Percentiles rank a stretch among this genome's conserved stretches.
Conservation (phyloP, 352 stramenopile species). For the Phytophthora colocasiae region DNA sequence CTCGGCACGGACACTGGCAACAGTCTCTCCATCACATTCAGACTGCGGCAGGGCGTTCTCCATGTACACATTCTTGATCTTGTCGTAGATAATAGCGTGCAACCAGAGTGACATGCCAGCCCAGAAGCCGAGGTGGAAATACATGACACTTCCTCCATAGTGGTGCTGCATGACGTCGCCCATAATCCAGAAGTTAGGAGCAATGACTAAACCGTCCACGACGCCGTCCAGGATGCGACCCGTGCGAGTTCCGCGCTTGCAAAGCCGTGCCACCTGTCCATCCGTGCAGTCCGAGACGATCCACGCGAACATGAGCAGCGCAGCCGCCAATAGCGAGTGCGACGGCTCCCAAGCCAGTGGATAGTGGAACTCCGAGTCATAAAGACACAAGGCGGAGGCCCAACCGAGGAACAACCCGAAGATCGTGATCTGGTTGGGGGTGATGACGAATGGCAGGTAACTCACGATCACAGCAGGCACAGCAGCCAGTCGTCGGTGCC, state of each 20-base stretch:
- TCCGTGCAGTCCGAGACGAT: constrained; percentile 90
- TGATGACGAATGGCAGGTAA: constrained; percentile 87
- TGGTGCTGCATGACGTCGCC: constrained; percentile 60
- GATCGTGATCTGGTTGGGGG: constrained; percentile 88
- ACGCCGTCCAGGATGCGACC: constrained; percentile 83
- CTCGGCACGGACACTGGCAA: constrained; percentile 81
- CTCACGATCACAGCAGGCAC: constrained; percentile 80
- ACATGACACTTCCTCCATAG: constrained; percentile 54
- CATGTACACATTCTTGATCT: constrained; percentile 91
- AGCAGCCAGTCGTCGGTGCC: constrained; percentile 78
- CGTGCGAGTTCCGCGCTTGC: constrained; percentile 82
- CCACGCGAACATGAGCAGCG: constrained; percentile 80
- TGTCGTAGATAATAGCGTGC: constrained; percentile 87
- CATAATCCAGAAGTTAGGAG: constrained; percentile 75
- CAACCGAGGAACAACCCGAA: constrained; percentile 79
- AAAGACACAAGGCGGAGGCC: constrained; percentile 71
- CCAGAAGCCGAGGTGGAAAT: constrained; percentile 61
- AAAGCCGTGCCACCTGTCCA: constrained; percentile 82
- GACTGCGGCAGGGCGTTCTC: constrained; percentile 82
- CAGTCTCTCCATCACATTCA: constrained; percentile 81
- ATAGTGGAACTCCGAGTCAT: constrained; percentile 84
- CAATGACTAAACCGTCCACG: constrained; percentile 79
- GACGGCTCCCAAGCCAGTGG: constrained; percentile 68
- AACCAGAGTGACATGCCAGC: constrained; percentile 79
- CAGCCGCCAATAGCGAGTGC: constrained; percentile 59